A percentile compares a stretch with the other conserved stretches of the same genome.
Conservation (phyloP, 257 asterid genomes). For the Buddleja alternifolia region DNA sequence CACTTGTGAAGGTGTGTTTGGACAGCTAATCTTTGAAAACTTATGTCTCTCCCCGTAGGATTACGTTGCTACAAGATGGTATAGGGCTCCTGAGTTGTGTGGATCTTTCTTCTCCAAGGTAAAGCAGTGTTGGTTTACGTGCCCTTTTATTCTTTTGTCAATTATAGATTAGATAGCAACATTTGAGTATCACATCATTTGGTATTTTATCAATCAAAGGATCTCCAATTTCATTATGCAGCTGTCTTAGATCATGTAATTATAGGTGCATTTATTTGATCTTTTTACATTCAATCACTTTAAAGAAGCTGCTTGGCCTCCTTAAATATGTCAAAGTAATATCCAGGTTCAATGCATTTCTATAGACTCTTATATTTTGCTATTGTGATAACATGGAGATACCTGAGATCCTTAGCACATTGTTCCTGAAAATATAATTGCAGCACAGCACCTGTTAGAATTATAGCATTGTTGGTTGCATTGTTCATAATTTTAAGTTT, state of each 20-base stretch:
- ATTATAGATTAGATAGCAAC: neutral
- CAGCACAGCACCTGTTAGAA: neutral
- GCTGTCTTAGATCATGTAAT: slow-evolving; percentile 12
- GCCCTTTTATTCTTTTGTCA: slow-evolving; percentile 20
- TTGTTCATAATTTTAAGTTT: neutral
- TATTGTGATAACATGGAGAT: slow-evolving; percentile 9
- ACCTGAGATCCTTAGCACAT: neutral
- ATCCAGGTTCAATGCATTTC: neutral
- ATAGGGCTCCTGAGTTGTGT: slow-evolving; percentile 70
- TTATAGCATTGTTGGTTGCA: slow-evolving; percentile 13
- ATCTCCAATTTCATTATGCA: neutral
- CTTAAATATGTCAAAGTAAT: neutral
- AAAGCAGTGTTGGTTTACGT: slow-evolving; percentile 19
- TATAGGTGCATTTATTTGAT: neutral
- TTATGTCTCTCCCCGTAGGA: slow-evolving; percentile 41
- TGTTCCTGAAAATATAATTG: no score
- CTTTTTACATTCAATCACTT: neutral
- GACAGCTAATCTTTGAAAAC: slow-evolving; percentile 10
- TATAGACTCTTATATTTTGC: neutral
- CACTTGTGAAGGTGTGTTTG: slow-evolving; percentile 9
- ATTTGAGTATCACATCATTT: slow-evolving; percentile 8
- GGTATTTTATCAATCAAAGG: slow-evolving; percentile 4
- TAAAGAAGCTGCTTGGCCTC: neutral
- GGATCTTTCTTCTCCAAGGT: slow-evolving; percentile 76
- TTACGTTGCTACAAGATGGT: slow-evolving; percentile 77